Evolutionary conservation across 2,329 filamentous ascomycete genomes (phyloP), one percentile per base, ranked within the genome.

Genomic region (Colletotrichum nymphaeae): DNA sequence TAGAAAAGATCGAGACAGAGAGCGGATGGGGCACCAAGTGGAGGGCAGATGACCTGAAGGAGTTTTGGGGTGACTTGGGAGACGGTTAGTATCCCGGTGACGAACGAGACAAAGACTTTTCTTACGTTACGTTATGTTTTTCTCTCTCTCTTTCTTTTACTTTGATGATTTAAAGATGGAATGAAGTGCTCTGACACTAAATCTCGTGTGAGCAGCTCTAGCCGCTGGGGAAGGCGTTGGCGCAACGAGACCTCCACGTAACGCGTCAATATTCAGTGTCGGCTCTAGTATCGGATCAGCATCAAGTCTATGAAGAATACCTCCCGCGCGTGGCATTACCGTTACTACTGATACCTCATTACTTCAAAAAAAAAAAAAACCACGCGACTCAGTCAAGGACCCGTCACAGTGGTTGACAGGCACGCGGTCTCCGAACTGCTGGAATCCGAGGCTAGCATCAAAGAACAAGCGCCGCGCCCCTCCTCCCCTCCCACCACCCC

Each of bases 11-110:
- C 67, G 88, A 90, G 75, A 78, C 80, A 11, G 82, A 84, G 74
- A 90, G 86, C 1, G 88, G 88, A 7, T 90, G 88, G 88, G 86
- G 84, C 32, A 84, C 86, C 4, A 83, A 81, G 58, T 90, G 88
- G 88, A 83, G 88, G 28, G 86, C 88, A 42, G 78, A 81, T 4
- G 88, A 90, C 78, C 79, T 90, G 2, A 86, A 89, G 64, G 78
- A 78, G 19, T 80, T 77, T 8, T 85, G 83, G 83, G 83, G 83
- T 9, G 72, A 72, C 63, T 37, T 73, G 67, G 70, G 70, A 65
- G 70, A 73, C 67, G 70, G 70, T 73, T 73, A 73, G 70, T 73
- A 73, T 73, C 37, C 60, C 70, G 70, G 66, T 49, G 68, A 35
- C 24, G 12, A 37, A 35, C 32, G 19, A 55, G 46, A 55, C 16